Evolutionary conservation across 345 rosid species (phyloP), one percentile per base, ranked within the genome.

Genomic region (Euphorbia lathyris): DNA sequence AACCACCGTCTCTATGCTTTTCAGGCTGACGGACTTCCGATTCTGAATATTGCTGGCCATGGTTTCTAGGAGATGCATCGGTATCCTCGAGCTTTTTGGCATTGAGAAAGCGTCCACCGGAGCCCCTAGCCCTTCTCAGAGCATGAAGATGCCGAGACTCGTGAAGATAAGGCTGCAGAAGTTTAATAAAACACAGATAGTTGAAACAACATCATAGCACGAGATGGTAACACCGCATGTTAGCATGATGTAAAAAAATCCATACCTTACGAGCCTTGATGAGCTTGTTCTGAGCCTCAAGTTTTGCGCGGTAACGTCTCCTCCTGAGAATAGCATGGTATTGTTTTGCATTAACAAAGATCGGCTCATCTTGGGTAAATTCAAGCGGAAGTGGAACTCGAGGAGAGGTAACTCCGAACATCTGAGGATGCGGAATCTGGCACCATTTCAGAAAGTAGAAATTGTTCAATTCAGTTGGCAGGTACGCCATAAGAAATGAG

Each of bases 91-190:
- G 79, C 76, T 83, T 78, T 76, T 86, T 87, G 13, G 75, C 64
- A 77, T 87, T 85, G 68, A 93, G 89, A 73, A 93, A 93, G 32
- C 93, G 88, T 26, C 96, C 98, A 26, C 98, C 90, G 1, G 89
- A 81, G 51, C 98, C 98, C 70, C 97, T 86, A 5, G 91, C 88
- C 76, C 97, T 85, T 75, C 84, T 84, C 27, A 88, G 72, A 48
- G 98, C 98, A 75, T 93, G 98, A 64, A 77, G 76, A 76, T 93
- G 98, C 53, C 98, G 86, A 69, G 98, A 90, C 79, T 93, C 93
- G 0, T 90, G 98, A 68, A 93, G 93, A 72, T 93, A 93, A 0
- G 89, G 95, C 97, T 93, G 84, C 78, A 77, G 47, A n/a, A 42
- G 50, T 62, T 66, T 58, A 34, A 9, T 38, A 17, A n/a, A n/a